Base-by-base conservation (phyloP, 225 moss, liverwort and hornwort genomes). In the Sphagnum tenellum region DNA sequence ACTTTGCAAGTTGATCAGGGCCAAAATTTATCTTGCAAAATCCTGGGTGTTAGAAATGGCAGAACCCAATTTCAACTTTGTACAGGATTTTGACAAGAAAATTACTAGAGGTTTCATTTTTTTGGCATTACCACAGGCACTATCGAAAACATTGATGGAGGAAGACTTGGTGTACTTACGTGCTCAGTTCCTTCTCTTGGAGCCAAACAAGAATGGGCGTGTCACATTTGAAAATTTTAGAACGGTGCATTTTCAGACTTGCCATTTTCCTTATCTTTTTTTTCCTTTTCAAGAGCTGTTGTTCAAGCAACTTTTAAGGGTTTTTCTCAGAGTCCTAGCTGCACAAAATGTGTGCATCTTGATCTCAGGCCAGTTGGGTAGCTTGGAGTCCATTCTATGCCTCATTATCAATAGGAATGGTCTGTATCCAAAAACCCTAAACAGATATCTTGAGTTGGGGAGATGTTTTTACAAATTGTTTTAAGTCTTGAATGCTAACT, bases 161-260 rank as follows among this genome's bases (percentile, higher is more conserved):
- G 88, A 95, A 70, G 94, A 95, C n/a, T 78, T 91, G 78, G 77
- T 88, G 64, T 95, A 91, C 73, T 68, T 95, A 53, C 83, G 84
- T 58, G 89, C 89, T 47, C 94, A 95, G 74, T 95, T 95, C 79
- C 78, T 75, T 80, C 74, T 95, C 47, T 80, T 95, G 66, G 94
- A 95, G 71, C 94, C 94, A 11, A 95, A 91, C 46, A 83, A 84
- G 66, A 86, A 60, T 72, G 91, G 94, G 10, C 91, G 94, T 9
- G 73, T 95, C 59, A 82, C 89, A 46, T 91, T 84, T 67, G 94
- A 95, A 71, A 95, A 95, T 75, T 95, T 95, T 78, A 89, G 86
- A 80, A 77, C 86, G 86, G 94, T 95, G 64, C 65, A 80, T 60
- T 12, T 46, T 50, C 11, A 47, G 48, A 45, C 29, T 7, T 29